Evolutionary conservation across 495 filamentous ascomycete genomes (phyloP).

Genomic region (Penicillium waksmanii): DNA sequence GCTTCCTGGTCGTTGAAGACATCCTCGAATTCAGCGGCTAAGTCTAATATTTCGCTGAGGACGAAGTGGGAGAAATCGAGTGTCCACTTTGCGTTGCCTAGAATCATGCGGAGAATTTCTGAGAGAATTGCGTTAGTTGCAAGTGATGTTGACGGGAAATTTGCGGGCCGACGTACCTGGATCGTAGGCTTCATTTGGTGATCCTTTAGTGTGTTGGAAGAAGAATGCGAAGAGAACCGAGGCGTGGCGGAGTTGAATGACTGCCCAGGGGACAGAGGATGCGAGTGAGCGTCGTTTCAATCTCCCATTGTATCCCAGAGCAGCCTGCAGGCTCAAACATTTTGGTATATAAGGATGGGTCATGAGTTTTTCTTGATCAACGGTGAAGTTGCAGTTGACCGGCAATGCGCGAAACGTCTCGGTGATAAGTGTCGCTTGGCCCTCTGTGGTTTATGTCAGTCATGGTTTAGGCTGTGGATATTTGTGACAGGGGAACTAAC

Average conservation of each 20-base stretch:
- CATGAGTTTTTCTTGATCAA: slow-evolving; percentile 70
- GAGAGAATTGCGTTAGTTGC: no score
- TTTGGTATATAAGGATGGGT: slow-evolving; percentile 67
- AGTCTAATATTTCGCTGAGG: slow-evolving; percentile 65
- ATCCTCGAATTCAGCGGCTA: slow-evolving; percentile 57
- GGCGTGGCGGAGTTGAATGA: slow-evolving; percentile 71
- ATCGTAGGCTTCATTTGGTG: slow-evolving; percentile 63
- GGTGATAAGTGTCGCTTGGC: slow-evolving; percentile 56
- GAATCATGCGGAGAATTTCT: slow-evolving; percentile 48
- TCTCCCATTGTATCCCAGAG: slow-evolving; percentile 66
- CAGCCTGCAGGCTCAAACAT: slow-evolving; percentile 70
- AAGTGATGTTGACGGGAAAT: no score
- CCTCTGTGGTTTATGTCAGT: slow-evolving; percentile 37
- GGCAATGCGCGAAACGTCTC: slow-evolving; percentile 69
- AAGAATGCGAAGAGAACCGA: slow-evolving; percentile 67
- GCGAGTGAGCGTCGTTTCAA: slow-evolving; percentile 60
- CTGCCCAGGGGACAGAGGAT: slow-evolving; percentile 73
- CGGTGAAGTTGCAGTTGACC: slow-evolving; percentile 71
- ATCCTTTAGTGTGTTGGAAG: slow-evolving; percentile 52
- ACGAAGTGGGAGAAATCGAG: slow-evolving; percentile 71
- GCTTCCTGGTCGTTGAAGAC: slow-evolving; percentile 44
- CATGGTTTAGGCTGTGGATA: neutral
- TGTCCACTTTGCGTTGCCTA: slow-evolving; percentile 62
- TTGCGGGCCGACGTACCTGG: slow-evolving; percentile 48
- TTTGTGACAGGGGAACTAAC: slow-evolving; percentile 39